These are phyloP conservation scores for Cyclocybe aegerita DNA, from an alignment of 768 basidiomycete species.

Conservation along the genomic window DNA sequence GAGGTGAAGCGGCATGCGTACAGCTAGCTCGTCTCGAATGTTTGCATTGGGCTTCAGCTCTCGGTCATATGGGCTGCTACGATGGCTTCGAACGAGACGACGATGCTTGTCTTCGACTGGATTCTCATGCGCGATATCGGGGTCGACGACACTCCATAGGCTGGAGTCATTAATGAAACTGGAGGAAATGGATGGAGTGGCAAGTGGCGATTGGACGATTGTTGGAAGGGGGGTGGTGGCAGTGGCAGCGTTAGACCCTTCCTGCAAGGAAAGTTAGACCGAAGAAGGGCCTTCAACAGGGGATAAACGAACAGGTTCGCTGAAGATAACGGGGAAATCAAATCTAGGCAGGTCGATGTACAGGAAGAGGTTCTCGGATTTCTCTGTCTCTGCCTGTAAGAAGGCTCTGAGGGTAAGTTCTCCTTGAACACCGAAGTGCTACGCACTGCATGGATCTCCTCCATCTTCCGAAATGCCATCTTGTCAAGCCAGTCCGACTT, in stretches of 20 bases:
- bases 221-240: slow-evolving; percentile 41
- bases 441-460: slow-evolving; percentile 87
- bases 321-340: slow-evolving; percentile 96
- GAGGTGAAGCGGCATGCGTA: slow-evolving; percentile 34
- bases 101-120: slow-evolving; percentile 98
- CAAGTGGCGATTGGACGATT: slow-evolving; percentile 37
- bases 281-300: neutral
- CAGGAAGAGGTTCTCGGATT: slow-evolving; percentile 91
- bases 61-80: slow-evolving; percentile 91
- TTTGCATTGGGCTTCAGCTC: slow-evolving; percentile 97
- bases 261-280: slow-evolving; percentile 15
- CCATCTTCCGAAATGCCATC: slow-evolving; percentile 91
- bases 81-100: slow-evolving; percentile 88
- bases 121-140: slow-evolving; percentile 89
- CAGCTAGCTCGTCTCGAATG: slow-evolving; percentile 89
- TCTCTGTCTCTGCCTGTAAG: slow-evolving; percentile 79
- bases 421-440: neutral
- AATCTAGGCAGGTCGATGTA: slow-evolving; percentile 96
- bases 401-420: neutral
- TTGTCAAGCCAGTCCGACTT: slow-evolving; percentile 97
- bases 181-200: slow-evolving; percentile 43
- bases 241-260: slow-evolving; percentile 28
- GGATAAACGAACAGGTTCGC: slow-evolving; percentile 67
- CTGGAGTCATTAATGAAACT: slow-evolving; percentile 63
- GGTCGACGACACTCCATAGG: slow-evolving; percentile 88